Conservation (phyloP, 805 yeast genomes). For the Teunomyces atbi region DNA sequence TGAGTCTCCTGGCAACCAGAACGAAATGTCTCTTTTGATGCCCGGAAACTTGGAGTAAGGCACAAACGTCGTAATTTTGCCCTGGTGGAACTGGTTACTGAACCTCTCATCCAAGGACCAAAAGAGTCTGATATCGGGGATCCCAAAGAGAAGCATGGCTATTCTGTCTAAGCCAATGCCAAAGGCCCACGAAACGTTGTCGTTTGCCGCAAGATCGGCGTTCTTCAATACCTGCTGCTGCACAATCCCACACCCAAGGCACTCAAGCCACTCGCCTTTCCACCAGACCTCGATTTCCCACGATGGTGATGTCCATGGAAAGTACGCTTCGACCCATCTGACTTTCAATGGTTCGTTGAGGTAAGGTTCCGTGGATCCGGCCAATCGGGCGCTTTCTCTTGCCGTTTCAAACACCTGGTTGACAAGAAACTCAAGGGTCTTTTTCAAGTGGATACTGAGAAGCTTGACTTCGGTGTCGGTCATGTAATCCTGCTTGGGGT, state of each 20-base stretch:
- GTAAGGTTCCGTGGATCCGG: conserved; percentile 58
- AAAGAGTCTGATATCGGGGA: conserved; percentile 91
- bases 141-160: conserved; percentile 93
- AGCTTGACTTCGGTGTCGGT: conserved; percentile 64
- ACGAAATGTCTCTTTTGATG: conserved; percentile 81
- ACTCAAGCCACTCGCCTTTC: conserved; percentile 97
- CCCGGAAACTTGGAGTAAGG: conserved; percentile 94
- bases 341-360: conserved; percentile 74
- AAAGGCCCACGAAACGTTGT: conserved; percentile 93
- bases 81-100: conserved; percentile 63
- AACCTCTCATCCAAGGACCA: conserved; percentile 88
- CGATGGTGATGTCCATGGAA: conserved; percentile 98
- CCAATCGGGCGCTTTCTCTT: conserved; percentile 54
- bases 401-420: conserved; percentile 79
- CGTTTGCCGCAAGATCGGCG: conserved; percentile 54
- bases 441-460: conserved; percentile 74
- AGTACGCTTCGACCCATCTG: conserved; percentile 92
- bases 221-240: conserved; percentile 71
- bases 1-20: conserved; percentile 67
- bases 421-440: conserved; percentile 81
- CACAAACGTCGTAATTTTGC: conserved; percentile 66
- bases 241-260: conserved; percentile 94
- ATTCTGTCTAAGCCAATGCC: conserved; percentile 93
- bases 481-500: conserved; percentile 84
- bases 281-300: conserved; percentile 99